Conservation (phyloP, 176 grass and related monocot species). For the Carex pumila region DNA sequence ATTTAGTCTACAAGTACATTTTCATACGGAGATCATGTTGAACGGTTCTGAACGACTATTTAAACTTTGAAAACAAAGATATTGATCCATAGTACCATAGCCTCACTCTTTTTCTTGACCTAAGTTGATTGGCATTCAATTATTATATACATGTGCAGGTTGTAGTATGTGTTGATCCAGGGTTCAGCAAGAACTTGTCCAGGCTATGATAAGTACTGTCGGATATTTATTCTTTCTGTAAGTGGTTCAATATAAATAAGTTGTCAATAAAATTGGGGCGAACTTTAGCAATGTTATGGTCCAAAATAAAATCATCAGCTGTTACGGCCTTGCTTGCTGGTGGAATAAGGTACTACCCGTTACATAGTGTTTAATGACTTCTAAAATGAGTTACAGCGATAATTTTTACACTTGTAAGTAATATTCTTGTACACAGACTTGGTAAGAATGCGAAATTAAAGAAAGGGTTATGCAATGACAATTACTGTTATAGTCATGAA, state of each 20-base stretch:
- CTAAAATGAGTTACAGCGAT: background rate
- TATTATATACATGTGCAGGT: slow-evolving; percentile 41
- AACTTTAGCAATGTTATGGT: background rate
- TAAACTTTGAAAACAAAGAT: no score
- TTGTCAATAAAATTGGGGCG: background rate
- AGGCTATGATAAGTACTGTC: slow-evolving; percentile 38
- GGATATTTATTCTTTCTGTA: background rate
- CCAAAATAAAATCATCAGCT: background rate
- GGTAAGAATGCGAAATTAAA: no score
- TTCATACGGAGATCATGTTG: no score
- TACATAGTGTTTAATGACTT: background rate
- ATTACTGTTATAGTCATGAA: no score
- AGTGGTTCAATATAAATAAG: background rate
- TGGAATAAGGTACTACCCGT: background rate
- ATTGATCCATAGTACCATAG: no score
- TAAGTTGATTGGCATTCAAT: background rate
- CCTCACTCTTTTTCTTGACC: background rate
- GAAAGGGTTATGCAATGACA: no score
- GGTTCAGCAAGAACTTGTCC: slow-evolving; percentile 38
- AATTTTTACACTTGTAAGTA: background rate
- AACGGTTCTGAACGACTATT: no score
- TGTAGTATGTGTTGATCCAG: slow-evolving; percentile 65
- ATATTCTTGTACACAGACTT: no score
- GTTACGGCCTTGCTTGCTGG: background rate
- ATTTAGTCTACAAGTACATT: no score